phyloP scores from a whole-genome alignment of 2,329 filamentous ascomycete genomes.

The Arthrobotrys musiformis region DNA sequence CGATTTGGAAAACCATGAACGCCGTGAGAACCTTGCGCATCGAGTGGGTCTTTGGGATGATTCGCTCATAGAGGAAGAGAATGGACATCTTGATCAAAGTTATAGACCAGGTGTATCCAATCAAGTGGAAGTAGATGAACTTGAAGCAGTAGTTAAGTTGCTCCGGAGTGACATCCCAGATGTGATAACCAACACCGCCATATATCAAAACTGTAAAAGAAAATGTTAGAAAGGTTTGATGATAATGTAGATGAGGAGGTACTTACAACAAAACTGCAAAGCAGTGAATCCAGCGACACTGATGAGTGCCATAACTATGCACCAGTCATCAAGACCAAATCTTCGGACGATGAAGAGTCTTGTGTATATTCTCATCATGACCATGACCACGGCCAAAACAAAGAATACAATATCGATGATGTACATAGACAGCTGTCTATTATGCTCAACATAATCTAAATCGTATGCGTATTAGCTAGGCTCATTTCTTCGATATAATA shows the following conservation, averaged over 20 bases:
- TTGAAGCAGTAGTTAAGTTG: conserved; percentile 49
- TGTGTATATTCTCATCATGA: conserved; percentile 51
- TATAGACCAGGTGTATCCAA: conserved; percentile 51
- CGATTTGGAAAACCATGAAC: conserved; percentile 51
- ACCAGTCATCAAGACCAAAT: conserved; percentile 52
- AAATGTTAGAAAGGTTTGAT: neutral
- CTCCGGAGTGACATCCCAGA: conserved; percentile 49
- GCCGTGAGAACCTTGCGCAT: conserved; percentile 50
- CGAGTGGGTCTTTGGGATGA: conserved; percentile 48
- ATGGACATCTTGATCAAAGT: conserved; percentile 55
- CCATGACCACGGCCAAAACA: conserved; percentile 46
- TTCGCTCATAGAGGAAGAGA: conserved; percentile 48
- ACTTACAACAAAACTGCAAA: conserved; percentile 53
- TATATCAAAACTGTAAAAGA: conserved; percentile 42
- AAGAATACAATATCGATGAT: conserved; percentile 49
- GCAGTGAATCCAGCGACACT: conserved; percentile 49
- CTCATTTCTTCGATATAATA: neutral
- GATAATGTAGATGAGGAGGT: neutral
- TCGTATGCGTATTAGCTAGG: neutral
- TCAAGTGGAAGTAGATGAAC: conserved; percentile 53
- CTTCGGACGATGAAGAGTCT: conserved; percentile 46
- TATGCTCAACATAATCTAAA: conserved; percentile 33
- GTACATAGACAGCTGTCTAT: conserved; percentile 45
- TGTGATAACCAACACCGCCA: conserved; percentile 50
- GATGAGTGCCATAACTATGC: conserved; percentile 43